Percentiles rank a stretch among this genome's conserved stretches.
phyloP scores from a whole-genome alignment of 345 rosid genomes.

The Salix udensis region DNA sequence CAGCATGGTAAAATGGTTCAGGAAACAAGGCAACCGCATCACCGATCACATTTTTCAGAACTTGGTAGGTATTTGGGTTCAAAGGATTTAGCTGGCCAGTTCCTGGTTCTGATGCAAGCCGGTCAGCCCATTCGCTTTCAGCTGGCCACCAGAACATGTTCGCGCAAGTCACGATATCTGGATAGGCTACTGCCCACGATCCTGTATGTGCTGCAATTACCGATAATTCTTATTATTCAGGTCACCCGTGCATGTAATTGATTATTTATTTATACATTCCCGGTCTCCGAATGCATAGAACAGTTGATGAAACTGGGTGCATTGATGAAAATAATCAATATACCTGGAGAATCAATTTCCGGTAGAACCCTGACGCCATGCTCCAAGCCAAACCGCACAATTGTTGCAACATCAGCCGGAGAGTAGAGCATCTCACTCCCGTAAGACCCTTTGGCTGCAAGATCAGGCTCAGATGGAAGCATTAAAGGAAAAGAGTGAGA shows the following conservation, averaged over 20 bases:
- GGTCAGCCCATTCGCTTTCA: constrained; percentile 47
- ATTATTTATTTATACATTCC: too few species aligned
- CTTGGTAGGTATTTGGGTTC: constrained; percentile 63
- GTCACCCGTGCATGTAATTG: background rate
- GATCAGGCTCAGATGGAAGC: constrained; percentile 71
- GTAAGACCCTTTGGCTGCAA: constrained; percentile 69
- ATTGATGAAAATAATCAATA: too few species aligned
- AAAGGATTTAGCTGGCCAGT: constrained; percentile 85
- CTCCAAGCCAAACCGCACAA: constrained; percentile 64
- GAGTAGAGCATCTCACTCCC: constrained; percentile 57
- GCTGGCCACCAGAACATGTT: constrained; percentile 90
- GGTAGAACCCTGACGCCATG: constrained; percentile 81
- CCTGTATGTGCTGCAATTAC: constrained; percentile 57
- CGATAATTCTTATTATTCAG: background rate
- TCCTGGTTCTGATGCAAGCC: constrained; percentile 77
- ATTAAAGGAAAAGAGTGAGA: constrained; percentile 80
- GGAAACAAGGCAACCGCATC: constrained; percentile 55
- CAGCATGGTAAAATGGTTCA: constrained; percentile 68
- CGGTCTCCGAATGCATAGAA: too few species aligned
- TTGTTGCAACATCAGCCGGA: constrained; percentile 45
- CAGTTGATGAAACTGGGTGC: too few species aligned
- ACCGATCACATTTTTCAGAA: constrained; percentile 53
- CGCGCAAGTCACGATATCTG: constrained; percentile 70
- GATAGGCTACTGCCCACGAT: constrained; percentile 83
- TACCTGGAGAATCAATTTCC: constrained; percentile 84